Evolutionary conservation across 495 filamentous ascomycete species (phyloP), one percentile per base, ranked within the genome.

Genomic region (Neurospora sp.): DNA sequence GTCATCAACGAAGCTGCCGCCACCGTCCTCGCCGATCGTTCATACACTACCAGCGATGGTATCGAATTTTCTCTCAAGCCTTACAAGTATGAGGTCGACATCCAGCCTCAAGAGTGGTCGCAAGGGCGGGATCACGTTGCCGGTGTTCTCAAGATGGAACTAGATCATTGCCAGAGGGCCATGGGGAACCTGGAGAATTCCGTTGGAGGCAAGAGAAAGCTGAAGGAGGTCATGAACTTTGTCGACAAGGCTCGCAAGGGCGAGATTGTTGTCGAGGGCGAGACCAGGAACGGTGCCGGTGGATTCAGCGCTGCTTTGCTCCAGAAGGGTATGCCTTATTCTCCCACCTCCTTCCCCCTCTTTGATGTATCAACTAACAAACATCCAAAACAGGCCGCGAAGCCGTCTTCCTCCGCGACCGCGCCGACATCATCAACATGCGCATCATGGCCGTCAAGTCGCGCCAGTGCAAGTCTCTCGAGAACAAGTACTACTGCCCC

Each of bases 61-160:
- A 94, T 99, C n/a, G 96, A 99, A 81, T 98, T 98, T 78, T 98
- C 96, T 78, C 95, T 99, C 84, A 99, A 99, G 80, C 96, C 96
- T 3, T 99, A 94, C 85, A 99, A 98, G 79, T 98, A 91, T 75
- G 93, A 98, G 72, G 96, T 98, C 69, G 96, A 99, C 78, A 90
- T 98, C 68, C 92, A 97, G 74, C 91, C 93, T 27, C 84, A 88
- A 7, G 96, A 98, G 79, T 99, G 96, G 96, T 81, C 84, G 6
- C 89, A 91, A 72, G 94, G 93, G 1, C 83, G 94, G 72, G 93
- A 96, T 20, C 94, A 94, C 75, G 88, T 93, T 41, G 86, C 88
- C 71, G 88, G 85, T 12, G 88, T 94, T 0, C 81, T 99, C 14
- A 96, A 94, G 79, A 88, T 90, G 37, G 96, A 99, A 77, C 84